Conservation (phyloP, 75 land plant species). For the Larix kaempferi region DNA sequence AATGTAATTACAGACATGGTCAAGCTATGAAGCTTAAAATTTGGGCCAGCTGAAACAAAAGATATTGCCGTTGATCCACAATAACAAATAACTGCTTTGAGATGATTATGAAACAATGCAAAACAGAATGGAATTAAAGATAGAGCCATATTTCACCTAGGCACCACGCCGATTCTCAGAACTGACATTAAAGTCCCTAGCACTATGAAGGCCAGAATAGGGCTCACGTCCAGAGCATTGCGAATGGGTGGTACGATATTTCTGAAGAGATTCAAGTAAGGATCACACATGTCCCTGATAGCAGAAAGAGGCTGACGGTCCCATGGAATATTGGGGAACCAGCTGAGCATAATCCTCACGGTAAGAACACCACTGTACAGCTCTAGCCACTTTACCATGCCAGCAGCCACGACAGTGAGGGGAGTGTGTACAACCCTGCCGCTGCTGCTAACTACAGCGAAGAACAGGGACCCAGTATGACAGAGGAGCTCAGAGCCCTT, state of each 20-base stretch:
- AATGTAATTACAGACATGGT: too few relatives aligned
- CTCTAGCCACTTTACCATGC: conserved; percentile 90
- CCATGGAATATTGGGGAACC: conserved; percentile 99
- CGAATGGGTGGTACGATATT: conserved; percentile 84
- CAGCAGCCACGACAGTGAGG: conserved; percentile 74
- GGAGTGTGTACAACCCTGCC: conserved; percentile 45
- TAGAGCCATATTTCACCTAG: too few relatives aligned
- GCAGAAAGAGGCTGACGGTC: conserved; percentile 88
- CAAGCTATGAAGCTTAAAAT: too few relatives aligned
- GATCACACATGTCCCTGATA: conserved; percentile 88
- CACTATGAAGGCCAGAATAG: conserved; percentile 77
- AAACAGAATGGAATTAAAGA: too few relatives aligned
- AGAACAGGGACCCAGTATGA: too few relatives aligned
- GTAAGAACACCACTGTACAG: conserved; percentile 79
- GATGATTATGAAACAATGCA: too few relatives aligned
- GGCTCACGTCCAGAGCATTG: conserved; percentile 85
- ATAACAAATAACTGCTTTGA: too few relatives aligned
- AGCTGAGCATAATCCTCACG: conserved; percentile 87
- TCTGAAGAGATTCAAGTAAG: conserved; percentile 81
- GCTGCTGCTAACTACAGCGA: conserved; percentile 9
- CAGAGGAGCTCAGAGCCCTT: too few relatives aligned
- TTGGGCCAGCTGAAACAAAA: too few relatives aligned
- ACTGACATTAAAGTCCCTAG: conserved; percentile 36
- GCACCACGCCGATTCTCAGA: background rate
- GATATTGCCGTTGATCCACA: too few relatives aligned